Percentiles rank a stretch among this genome's conserved stretches.
These are phyloP conservation scores for Pleurotus tuber-regium DNA, from an alignment of 768 basidiomycete genomes.

Conservation along the genomic window DNA sequence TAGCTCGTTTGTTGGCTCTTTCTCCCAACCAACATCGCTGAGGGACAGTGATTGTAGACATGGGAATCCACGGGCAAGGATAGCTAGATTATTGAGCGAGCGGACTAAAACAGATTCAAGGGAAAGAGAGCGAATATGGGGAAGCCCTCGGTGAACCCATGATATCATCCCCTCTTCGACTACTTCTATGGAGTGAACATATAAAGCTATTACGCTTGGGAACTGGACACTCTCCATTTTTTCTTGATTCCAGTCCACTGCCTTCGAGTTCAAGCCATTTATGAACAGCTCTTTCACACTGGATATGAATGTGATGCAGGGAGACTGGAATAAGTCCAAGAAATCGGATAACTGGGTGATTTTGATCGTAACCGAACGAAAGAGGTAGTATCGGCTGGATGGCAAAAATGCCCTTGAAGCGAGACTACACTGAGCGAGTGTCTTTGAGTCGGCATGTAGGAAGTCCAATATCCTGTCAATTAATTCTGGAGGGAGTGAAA, in stretches of 20 bases:
- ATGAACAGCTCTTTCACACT: neutral
- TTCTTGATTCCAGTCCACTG: neutral
- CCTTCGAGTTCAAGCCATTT: neutral
- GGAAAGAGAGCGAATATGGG: neutral
- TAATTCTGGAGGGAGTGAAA: no score
- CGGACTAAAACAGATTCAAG: neutral
- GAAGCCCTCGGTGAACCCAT: neutral
- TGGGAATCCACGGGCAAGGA: neutral
- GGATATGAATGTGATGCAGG: neutral
- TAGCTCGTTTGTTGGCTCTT: slow-evolving; percentile 12
- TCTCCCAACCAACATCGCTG: neutral
- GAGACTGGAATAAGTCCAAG: slow-evolving; percentile 12
- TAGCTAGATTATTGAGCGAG: neutral
- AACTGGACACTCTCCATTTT: neutral
- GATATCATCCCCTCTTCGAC: neutral
- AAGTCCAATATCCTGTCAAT: slow-evolving; percentile 19
- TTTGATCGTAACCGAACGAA: slow-evolving; percentile 14
- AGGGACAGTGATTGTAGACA: neutral
- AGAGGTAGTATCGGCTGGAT: slow-evolving; percentile 18
- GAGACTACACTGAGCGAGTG: slow-evolving; percentile 18
- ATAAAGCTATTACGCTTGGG: neutral
- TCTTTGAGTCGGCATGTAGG: slow-evolving; percentile 10
- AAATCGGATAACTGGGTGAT: slow-evolving; percentile 12
- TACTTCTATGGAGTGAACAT: neutral
- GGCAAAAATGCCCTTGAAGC: slow-evolving; percentile 21